Conservation (phyloP, 1,284 basidiomycete genomes). For the Rhizopogon parksii region DNA sequence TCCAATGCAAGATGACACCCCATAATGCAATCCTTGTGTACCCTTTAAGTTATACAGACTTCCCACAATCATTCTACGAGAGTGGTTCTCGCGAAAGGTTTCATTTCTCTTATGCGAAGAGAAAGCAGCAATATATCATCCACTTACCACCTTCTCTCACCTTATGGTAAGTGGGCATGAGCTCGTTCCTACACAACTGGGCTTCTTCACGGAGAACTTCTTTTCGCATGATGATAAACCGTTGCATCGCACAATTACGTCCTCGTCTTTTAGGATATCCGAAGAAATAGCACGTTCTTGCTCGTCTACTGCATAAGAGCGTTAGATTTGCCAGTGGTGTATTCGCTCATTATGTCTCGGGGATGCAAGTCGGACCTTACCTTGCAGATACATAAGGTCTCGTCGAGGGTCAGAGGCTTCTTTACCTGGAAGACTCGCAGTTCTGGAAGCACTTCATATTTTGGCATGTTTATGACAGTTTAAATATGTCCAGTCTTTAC, state of each 20-base stretch:
- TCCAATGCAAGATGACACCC: background rate
- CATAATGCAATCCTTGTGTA: background rate
- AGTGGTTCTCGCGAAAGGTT: background rate
- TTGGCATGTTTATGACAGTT: background rate
- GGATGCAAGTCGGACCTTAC: background rate
- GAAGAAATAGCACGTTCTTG: background rate
- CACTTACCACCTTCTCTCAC: background rate
- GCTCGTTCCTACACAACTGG: background rate
- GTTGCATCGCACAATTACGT: background rate
- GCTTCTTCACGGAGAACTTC: background rate
- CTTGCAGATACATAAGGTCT: background rate
- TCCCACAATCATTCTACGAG: background rate
- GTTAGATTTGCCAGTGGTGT: background rate
- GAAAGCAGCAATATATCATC: background rate
- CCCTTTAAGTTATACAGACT: background rate
- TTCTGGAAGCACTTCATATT: constrained; percentile 1
- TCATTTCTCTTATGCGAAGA: background rate
- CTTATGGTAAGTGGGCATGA: background rate
- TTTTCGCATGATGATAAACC: background rate
- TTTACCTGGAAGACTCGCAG: background rate
- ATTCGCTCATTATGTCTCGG: background rate
- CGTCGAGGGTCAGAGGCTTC: background rate
- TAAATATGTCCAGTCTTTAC: background rate
- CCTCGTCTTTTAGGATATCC: background rate
- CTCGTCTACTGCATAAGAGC: background rate